Evolutionary conservation across 2,329 filamentous ascomycete genomes (phyloP), one percentile per base, ranked within the genome.

Genomic region (Calonectria leucothoes): DNA sequence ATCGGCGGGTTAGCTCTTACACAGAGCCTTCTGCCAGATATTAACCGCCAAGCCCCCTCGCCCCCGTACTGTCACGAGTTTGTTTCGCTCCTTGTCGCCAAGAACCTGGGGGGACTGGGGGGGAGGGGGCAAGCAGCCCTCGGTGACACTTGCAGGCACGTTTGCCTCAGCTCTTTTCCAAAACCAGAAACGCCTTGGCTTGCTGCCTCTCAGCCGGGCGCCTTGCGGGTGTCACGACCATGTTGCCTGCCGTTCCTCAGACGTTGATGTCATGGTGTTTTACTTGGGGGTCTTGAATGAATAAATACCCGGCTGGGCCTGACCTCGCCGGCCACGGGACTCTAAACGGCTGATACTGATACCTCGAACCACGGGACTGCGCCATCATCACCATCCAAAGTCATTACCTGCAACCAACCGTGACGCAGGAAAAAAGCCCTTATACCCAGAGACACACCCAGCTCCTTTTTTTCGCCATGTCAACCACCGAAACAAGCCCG

Each of bases 401-500:
- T 61, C 69, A 45, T 49, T 33, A 52, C 20, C 15, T 29, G 31
- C 27, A n/a, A n/a, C n/a, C n/a, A n/a, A n/a, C n/a, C n/a, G n/a
- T n/a, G 25, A 63, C 39, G 37, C 20, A 67, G 55, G 42, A 42
- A 39, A 33, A n/a, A 45, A 25, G 14, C 35, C 37, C 37, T 17
- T 57, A 51, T 59, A 61, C 67, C 67, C 64, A 71, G 61, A 51
- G 42, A 42, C 64, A 64, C 52, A 17, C 59, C 67, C 59, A 70
- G 67, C 33, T n/a, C 20, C 27, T 66, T 33, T 31, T 61, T 71
- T 66, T 72, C 73, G 79, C 66, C 15, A 83, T 84, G 78, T 74
- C 77, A 51, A 73, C 76, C 66, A 71, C 64, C 69, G 74, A 80
- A 29, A 75, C 79, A 55, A 79, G 72, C 27, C 77, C 82, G 12